These are phyloP conservation scores for Afroboletus lepidellus DNA, from an alignment of 1,284 basidiomycete species.

Conservation along the genomic window DNA sequence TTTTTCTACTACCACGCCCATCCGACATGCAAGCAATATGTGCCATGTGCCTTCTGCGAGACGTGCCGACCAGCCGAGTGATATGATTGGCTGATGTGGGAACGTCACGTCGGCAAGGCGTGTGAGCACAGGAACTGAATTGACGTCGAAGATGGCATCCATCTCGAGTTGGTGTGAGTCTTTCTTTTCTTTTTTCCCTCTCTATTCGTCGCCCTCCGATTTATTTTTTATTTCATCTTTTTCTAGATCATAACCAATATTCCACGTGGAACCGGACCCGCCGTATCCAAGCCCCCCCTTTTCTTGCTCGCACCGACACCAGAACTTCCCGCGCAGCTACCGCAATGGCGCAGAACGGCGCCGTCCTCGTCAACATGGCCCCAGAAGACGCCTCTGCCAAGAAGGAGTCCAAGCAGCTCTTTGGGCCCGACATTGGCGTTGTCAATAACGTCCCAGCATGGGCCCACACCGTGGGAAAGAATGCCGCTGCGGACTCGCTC, in stretches of 20 bases:
- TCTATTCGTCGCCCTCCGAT: neutral
- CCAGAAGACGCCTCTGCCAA: slow-evolving; percentile 22
- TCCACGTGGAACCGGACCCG: slow-evolving; percentile 56
- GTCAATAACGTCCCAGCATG: slow-evolving; percentile 44
- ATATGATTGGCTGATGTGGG: slow-evolving; percentile 14
- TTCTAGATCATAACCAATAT: slow-evolving; percentile 50
- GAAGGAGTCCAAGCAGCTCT: slow-evolving; percentile 52
- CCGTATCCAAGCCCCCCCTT: slow-evolving; percentile 47
- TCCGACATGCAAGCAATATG: neutral
- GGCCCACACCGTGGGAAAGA: slow-evolving; percentile 39
- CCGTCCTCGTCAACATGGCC: slow-evolving; percentile 41
- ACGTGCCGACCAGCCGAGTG: slow-evolving; percentile 4
- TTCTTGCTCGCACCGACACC: slow-evolving; percentile 49
- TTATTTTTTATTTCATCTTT: neutral
- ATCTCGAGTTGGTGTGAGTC: slow-evolving; percentile 38
- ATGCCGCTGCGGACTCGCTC: slow-evolving; percentile 27
- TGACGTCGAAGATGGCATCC: slow-evolving; percentile 29
- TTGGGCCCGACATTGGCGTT: slow-evolving; percentile 66
- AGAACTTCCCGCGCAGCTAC: slow-evolving; percentile 44
- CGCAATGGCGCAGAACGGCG: slow-evolving; percentile 42
- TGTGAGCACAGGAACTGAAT: neutral
- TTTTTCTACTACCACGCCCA: neutral
- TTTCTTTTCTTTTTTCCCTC: too few relatives aligned
- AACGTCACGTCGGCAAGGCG: neutral
- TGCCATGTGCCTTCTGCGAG: neutral